Base-by-base conservation (phyloP, 495 filamentous ascomycete species). In the Xylaria scruposa region DNA sequence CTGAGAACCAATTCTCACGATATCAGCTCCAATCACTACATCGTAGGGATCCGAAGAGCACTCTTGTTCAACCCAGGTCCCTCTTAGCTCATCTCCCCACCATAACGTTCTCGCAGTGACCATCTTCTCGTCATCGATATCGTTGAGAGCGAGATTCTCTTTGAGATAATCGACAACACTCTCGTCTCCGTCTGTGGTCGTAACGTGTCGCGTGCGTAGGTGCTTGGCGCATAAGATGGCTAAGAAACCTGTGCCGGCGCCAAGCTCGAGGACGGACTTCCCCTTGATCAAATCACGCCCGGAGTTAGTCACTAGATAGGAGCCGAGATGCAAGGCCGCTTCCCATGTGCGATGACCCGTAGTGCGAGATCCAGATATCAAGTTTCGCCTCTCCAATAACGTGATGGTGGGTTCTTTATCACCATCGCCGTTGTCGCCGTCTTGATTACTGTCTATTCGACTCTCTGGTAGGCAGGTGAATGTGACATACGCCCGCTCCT, bases 311-410 rank as follows among this genome's bases (percentile, higher is more conserved):
- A 82, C 73, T 8, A 93, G 84, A 74, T 90, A 95, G 4, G 90
- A 85, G 4, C 88, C 92, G 0, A 96, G 85, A 76, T 92, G 90
- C 5, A 97, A 81, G 4, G 93, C 90, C 2, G 91, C 93, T 82
- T 95, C 93, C 94, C 94, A 97, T 5, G 94, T 97, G 12, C 93
- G 87, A 36, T 91, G 87, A 0, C 94, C 94, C 0, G 94, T 97
- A 0, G 89, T 94, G 13, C 90, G 91, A n/a, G 87, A 85, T 0
- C 88, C 86, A 4, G 90, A 90, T 49, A 97, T 85, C 0, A 96
- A 72, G 59, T 88, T 86, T 10, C 90, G 89, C 26, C 89, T 88
- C 80, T 97, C 94, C 7, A 89, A 81, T 9, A 91, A 73, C 3
- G 83, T 91, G 66, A 90, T 80, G 1, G 81, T 75, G 60, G 68